Evolutionary conservation across 495 filamentous ascomycete species (phyloP).

Genomic region (Daldinia decipiens): DNA sequence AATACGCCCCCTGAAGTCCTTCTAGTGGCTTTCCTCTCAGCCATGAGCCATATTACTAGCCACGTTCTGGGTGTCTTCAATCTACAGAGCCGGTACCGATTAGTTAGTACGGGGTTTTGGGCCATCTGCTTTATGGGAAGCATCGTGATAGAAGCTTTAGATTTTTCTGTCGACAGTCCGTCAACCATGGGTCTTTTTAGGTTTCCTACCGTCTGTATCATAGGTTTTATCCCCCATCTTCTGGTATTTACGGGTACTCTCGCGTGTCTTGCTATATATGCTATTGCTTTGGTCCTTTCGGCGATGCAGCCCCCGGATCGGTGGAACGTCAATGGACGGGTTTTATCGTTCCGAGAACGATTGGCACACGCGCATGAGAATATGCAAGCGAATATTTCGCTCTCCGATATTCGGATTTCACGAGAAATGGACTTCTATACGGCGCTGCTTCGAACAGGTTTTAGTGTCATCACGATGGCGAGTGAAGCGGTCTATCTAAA

Average conservation of each 20-base stretch:
- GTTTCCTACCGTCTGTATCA: constrained; percentile 93
- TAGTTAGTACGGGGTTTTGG: constrained; percentile 89
- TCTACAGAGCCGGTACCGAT: constrained; percentile 77
- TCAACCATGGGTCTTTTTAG: constrained; percentile 65
- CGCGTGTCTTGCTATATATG: constrained; percentile 78
- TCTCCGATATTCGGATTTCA: constrained; percentile 79
- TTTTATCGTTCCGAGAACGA: constrained; percentile 55
- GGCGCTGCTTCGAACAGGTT: constrained; percentile 84
- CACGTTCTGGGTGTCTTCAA: constrained; percentile 83
- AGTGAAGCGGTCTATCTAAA: constrained; percentile 96
- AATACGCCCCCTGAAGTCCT: constrained; percentile 93
- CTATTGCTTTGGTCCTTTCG: constrained; percentile 76
- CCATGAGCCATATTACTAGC: constrained; percentile 87
- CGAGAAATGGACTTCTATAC: constrained; percentile 96
- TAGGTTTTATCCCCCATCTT: constrained; percentile 93
- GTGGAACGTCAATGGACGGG: constrained; percentile 37
- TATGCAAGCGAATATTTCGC: constrained; percentile 88
- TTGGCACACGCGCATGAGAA: constrained; percentile 78
- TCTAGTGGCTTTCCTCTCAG: constrained; percentile 85
- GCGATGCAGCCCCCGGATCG: constrained; percentile 69
- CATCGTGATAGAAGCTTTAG: constrained; percentile 75
- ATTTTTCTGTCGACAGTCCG: constrained; percentile 64
- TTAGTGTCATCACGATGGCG: constrained; percentile 86
- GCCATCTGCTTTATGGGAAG: constrained; percentile 86
- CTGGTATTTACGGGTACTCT: constrained; percentile 81